phyloP scores from a whole-genome alignment of 2,329 filamentous ascomycete genomes.

The Colletotrichum spaethianum region DNA sequence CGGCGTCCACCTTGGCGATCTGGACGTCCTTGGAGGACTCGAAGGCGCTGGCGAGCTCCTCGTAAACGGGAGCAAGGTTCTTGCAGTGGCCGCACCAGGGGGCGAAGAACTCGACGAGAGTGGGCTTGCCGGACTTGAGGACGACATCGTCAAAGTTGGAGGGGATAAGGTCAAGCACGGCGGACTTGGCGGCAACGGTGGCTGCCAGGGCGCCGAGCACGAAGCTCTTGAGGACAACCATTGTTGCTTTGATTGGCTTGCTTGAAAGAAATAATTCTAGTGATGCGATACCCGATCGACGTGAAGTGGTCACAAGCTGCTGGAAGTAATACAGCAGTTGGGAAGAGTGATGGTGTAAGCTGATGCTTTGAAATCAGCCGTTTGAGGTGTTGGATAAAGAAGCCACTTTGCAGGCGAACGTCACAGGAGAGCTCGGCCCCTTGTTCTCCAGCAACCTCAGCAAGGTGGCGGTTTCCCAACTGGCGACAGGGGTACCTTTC shows the following conservation, averaged over 20 bases:
- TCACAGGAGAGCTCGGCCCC: conserved; percentile 36
- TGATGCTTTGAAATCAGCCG: conserved; percentile 54
- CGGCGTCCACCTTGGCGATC: conserved; percentile 97
- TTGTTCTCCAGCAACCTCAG: conserved; percentile 5
- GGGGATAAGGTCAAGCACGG: conserved; percentile 90
- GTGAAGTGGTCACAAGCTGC: conserved; percentile 29
- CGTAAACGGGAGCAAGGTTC: conserved; percentile 93
- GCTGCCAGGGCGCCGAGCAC: conserved; percentile 69
- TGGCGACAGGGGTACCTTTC: not conserved
- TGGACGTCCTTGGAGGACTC: conserved; percentile 80
- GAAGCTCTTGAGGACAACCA: conserved; percentile 74
- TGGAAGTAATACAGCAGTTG: conserved; percentile 10
- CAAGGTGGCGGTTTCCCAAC: not conserved
- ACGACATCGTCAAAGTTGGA: conserved; percentile 93
- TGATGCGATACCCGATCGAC: conserved; percentile 19
- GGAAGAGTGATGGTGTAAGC: conserved; percentile 6
- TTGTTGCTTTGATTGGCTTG: conserved; percentile 48
- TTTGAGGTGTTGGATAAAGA: conserved; percentile 46
- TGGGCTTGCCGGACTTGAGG: conserved; percentile 92
- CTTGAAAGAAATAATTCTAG: not conserved
- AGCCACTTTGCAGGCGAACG: conserved; percentile 52
- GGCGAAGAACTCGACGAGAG: conserved; percentile 97
- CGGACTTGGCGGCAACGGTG: conserved; percentile 78
- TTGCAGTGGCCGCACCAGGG: conserved; percentile 99
- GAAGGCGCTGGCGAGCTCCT: conserved; percentile 86